These are phyloP conservation scores for Ramaria sp. DNA, from an alignment of 768 basidiomycete species.

Conservation along the genomic window DNA sequence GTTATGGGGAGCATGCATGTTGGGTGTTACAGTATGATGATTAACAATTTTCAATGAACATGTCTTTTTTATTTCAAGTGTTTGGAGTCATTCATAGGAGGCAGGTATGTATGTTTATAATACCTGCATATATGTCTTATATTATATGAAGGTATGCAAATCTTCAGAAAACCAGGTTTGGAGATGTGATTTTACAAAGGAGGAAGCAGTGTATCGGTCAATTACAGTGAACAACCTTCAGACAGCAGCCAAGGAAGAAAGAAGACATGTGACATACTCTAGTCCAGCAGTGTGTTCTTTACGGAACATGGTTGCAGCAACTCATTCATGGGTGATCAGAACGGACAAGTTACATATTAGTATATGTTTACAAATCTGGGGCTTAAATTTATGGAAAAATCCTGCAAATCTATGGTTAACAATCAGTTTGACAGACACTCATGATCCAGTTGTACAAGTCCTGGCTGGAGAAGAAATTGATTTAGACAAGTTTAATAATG, in stretches of 20 bases:
- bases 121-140: not conserved
- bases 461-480: conserved; percentile 12
- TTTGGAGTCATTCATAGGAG: not conserved
- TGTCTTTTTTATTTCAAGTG: not conserved
- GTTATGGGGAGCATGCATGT: not conserved
- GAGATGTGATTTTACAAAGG: not conserved
- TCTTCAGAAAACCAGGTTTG: too few relatives aligned
- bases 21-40: not conserved
- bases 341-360: not conserved
- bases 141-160: too few relatives aligned
- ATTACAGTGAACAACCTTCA: not conserved
- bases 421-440: conserved; percentile 28
- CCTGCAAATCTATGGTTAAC: conserved; percentile 29
- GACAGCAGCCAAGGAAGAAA: not conserved
- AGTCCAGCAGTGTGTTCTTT: too few relatives aligned
- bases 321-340: not conserved
- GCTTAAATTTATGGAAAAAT: not conserved
- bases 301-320: not conserved
- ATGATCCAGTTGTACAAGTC: conserved; percentile 35
- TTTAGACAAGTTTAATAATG: conserved; percentile 6
- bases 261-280: not conserved
- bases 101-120: not conserved
- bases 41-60: not conserved
- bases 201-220: too few relatives aligned
- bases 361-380: not conserved